Evolutionary conservation across 208 protist genomes (phyloP).

Genomic region (Leishmania aethiopica): DNA sequence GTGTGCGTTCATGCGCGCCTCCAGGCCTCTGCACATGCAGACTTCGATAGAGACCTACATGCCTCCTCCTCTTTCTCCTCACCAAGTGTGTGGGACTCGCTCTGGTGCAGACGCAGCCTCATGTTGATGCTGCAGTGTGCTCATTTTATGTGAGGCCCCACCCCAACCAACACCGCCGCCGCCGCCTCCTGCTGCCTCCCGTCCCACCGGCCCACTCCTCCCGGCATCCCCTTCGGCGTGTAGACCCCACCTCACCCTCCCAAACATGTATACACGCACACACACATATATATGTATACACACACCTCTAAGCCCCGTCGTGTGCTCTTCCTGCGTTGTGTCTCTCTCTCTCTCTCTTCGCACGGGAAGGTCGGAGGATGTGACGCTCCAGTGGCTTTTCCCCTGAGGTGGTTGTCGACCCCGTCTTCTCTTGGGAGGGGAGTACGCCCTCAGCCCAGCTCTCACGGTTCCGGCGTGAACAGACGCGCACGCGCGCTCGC

Average conservation of each 20-base stretch:
- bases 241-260: not conserved
- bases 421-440: not conserved
- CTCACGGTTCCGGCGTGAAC: not conserved
- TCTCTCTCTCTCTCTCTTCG: not conserved
- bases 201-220: not conserved
- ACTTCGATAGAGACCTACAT: too few species aligned
- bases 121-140: too few species aligned
- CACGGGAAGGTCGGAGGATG: not conserved
- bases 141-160: not conserved
- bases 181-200: not conserved
- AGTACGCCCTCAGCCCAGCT: not conserved
- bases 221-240: not conserved
- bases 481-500: too few species aligned
- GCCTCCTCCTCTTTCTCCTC: too few species aligned
- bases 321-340: not conserved
- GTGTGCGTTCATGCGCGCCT: too few species aligned
- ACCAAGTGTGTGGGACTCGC: too few species aligned
- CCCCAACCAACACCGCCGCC: not conserved
- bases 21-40: too few species aligned
- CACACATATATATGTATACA: not conserved
- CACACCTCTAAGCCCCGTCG: not conserved
- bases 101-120: too few species aligned
- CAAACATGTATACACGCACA: not conserved
- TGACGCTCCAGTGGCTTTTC: not conserved
- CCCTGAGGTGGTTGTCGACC: not conserved